Base-by-base conservation (phyloP, 108 stramenopile species). In the Cyclotella kingstonii region DNA sequence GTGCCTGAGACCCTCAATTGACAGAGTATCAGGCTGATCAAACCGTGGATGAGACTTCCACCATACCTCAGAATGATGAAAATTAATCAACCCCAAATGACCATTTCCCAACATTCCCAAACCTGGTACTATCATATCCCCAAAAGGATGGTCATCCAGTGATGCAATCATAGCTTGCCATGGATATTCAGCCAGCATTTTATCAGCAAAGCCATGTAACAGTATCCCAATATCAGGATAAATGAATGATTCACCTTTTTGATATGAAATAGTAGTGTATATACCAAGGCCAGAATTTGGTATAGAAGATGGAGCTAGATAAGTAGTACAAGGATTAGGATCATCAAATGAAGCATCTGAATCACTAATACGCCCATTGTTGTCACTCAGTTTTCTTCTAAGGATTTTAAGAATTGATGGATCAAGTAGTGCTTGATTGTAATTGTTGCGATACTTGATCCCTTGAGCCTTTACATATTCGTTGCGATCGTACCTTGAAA, bases 251-350 rank as follows among this genome's bases (percentile, higher is more conserved):
- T 60, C 30, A 17, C 51, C 38, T 5, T 14, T 25, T 2, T 14
- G 12, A 31, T 68, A 63, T 28, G 66, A 46, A 33, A 54, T 42
- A 0, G 76, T 77, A 19, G 85, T 73, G 63, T 81, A 90, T 33
- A 90, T 68, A 38, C 85, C 89, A 4, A 83, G 46, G 14, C 89
- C 89, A 19, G 80, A 60, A 38, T 79, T 66, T 21, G 89, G 85
- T 42, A 90, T 90, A 18, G 84, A 76, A 3, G 81, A 82, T 27
- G 70, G 70, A 25, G 88, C 85, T 28, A 87, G 34, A 41, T 80
- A 87, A 28, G 78, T 44, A 9, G 70, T 76, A 47, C 88, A 90
- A 56, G 66, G 23, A 38, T 15, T 12, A 44, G 60, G 60, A 22
- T 61, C 46, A 28, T 62, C 60, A n/a, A 36, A 36, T 9, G 36